Evolutionary conservation across 73 alveolate genomes (phyloP).

Genomic region (Blepharisma japonicum): DNA sequence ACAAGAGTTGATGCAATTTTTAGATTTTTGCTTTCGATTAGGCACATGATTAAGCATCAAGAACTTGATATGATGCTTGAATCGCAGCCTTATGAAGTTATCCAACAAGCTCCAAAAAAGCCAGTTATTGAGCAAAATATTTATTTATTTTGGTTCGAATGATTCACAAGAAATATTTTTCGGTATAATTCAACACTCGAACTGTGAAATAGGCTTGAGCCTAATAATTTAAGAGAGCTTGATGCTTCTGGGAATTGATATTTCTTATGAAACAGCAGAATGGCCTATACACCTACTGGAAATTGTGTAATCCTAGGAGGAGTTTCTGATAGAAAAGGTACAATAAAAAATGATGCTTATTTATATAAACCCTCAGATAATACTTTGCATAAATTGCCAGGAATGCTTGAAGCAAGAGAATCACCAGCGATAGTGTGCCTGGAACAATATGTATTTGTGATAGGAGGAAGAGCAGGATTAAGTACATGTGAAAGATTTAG

Average conservation of each 20-base stretch:
- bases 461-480: background rate
- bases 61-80: constrained; percentile 9
- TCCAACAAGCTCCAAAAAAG: background rate
- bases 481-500: background rate
- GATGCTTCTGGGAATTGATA: background rate
- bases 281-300: background rate
- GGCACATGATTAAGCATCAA: background rate
- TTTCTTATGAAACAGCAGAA: background rate
- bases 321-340: background rate
- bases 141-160: background rate
- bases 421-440: background rate
- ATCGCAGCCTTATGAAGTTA: background rate
- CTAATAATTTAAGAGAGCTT: background rate
- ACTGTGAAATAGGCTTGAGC: background rate
- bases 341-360: constrained; percentile 1
- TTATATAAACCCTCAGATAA: background rate
- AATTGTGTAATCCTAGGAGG: constrained; percentile 7
- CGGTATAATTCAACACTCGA: background rate
- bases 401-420: constrained; percentile 9
- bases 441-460: background rate
- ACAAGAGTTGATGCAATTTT: background rate
- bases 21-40: background rate
- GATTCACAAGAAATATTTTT: background rate
- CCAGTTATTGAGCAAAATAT: background rate
- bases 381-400: background rate